Evolutionary conservation across 805 yeast species (phyloP).

Genomic region (Pichia gijzeniarum): DNA sequence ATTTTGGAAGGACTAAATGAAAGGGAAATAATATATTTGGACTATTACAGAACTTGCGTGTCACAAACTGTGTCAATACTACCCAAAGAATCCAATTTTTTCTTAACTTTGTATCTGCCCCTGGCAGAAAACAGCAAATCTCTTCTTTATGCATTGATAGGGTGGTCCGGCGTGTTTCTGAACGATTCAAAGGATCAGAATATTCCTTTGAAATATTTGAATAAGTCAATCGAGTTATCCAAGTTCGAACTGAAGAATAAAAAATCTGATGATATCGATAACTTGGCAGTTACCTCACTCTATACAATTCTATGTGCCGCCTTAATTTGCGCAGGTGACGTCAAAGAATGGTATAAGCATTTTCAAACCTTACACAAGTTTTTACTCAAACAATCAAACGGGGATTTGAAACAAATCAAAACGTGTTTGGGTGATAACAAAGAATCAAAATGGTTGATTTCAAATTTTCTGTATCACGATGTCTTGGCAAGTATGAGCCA

Average conservation of each 20-base stretch:
- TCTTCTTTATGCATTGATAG: conserved; percentile 41
- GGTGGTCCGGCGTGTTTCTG: conserved; percentile 42
- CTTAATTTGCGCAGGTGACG: conserved; percentile 24
- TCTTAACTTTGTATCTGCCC: conserved; percentile 44
- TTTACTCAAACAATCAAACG: conserved; percentile 25
- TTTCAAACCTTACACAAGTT: conserved; percentile 17
- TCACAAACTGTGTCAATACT: conserved; percentile 47
- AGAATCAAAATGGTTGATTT: conserved; percentile 31
- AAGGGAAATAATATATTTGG: conserved; percentile 29
- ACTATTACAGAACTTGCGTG: conserved; percentile 39
- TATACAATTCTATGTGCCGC: conserved; percentile 21
- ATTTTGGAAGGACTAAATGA: conserved; percentile 10
- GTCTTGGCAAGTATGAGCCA: conserved; percentile 31
- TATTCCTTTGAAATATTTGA: conserved; percentile 4
- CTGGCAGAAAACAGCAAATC: conserved; percentile 44
- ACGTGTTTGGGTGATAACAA: conserved; percentile 12
- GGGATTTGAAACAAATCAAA: conserved; percentile 17
- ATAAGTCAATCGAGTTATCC: conserved; percentile 1
- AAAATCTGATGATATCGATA: conserved; percentile 7
- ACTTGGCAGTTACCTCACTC: conserved; percentile 18
- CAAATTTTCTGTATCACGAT: conserved; percentile 35
- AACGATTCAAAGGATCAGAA: conserved; percentile 10
- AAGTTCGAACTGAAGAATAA: not conserved
- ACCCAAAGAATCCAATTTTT: conserved; percentile 41
- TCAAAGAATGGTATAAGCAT: conserved; percentile 16